phyloP scores from a whole-genome alignment of 2,329 filamentous ascomycete genomes.

The Fusarium marasasianum region DNA sequence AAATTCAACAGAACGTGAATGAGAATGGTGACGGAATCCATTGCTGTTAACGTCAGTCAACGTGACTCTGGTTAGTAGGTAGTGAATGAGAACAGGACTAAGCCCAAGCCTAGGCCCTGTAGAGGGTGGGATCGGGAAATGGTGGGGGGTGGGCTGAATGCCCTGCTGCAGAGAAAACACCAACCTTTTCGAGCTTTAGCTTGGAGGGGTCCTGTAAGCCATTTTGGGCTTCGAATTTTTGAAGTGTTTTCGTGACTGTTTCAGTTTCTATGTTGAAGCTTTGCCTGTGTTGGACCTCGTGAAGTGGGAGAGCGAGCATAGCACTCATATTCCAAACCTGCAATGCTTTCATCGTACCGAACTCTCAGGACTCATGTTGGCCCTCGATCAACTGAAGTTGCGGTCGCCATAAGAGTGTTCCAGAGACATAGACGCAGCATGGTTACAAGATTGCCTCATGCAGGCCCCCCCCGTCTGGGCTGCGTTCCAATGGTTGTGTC shows the following conservation, averaged over 20 bases:
- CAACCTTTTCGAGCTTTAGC: slow-evolving; percentile 19
- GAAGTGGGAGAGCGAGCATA: not conserved
- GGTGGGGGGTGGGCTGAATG: slow-evolving; percentile 27
- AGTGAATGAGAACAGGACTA: not conserved
- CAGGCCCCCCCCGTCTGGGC: not conserved
- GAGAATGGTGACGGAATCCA: slow-evolving; percentile 32
- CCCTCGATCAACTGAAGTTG: not conserved
- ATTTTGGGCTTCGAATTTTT: slow-evolving; percentile 5
- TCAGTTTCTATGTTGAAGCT: not conserved
- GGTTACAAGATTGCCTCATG: slow-evolving; percentile 6
- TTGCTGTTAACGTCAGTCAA: slow-evolving; percentile 9
- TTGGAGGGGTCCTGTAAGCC: slow-evolving; percentile 23
- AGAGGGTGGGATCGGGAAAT: slow-evolving; percentile 33
- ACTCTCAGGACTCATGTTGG: not conserved
- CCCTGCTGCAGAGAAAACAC: slow-evolving; percentile 14
- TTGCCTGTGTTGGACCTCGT: not conserved
- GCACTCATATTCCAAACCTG: not conserved
- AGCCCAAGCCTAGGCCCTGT: slow-evolving; percentile 8
- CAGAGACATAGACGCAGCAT: not conserved
- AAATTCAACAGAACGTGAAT: not conserved
- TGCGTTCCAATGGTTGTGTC: not conserved
- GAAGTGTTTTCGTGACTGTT: not conserved
- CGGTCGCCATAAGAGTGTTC: not conserved
- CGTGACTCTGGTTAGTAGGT: not conserved
- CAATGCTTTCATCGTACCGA: not conserved